Evolutionary conservation across 129 eudicot species (phyloP).

Genomic region (sunflower (Helianthus annuus)): DNA sequence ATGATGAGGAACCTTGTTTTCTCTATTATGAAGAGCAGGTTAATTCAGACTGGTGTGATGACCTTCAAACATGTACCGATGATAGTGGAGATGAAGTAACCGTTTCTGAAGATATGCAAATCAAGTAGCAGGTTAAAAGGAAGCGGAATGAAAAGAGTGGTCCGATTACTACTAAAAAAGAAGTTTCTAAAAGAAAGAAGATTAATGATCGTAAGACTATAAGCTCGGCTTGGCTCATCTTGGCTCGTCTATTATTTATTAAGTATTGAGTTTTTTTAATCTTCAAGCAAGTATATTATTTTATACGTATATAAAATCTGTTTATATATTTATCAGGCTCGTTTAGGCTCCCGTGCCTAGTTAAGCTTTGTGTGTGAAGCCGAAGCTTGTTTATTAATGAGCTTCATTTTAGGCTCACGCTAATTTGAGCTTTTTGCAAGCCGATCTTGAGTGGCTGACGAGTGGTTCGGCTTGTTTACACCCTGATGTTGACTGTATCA

Average conservation of each 20-base stretch:
- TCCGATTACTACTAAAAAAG: conserved; percentile 11
- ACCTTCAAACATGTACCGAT: conserved; percentile 19
- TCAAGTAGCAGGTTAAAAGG: conserved; percentile 13
- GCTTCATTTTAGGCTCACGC: too few relatives aligned
- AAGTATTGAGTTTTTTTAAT: too few relatives aligned
- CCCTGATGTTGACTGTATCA: neutral
- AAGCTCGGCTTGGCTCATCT: neutral
- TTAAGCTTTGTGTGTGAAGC: too few relatives aligned
- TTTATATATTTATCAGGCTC: too few relatives aligned
- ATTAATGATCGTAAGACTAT: neutral
- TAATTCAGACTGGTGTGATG: conserved; percentile 17
- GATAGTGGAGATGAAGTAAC: conserved; percentile 8
- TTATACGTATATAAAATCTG: too few relatives aligned
- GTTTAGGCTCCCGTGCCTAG: too few relatives aligned
- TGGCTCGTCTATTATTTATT: too few relatives aligned
- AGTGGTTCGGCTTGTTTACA: too few relatives aligned
- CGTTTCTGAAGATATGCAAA: conserved; percentile 7
- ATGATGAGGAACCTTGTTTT: conserved; percentile 13
- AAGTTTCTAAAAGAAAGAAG: conserved; percentile 11
- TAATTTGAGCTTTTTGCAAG: too few relatives aligned
- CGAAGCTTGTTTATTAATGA: too few relatives aligned
- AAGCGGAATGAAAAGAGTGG: neutral
- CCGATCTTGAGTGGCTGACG: too few relatives aligned
- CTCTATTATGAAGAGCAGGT: conserved; percentile 21
- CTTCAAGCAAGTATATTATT: too few relatives aligned